Conservation (phyloP, 2,329 filamentous ascomycete species). For the Aureobasidium uvarum region DNA sequence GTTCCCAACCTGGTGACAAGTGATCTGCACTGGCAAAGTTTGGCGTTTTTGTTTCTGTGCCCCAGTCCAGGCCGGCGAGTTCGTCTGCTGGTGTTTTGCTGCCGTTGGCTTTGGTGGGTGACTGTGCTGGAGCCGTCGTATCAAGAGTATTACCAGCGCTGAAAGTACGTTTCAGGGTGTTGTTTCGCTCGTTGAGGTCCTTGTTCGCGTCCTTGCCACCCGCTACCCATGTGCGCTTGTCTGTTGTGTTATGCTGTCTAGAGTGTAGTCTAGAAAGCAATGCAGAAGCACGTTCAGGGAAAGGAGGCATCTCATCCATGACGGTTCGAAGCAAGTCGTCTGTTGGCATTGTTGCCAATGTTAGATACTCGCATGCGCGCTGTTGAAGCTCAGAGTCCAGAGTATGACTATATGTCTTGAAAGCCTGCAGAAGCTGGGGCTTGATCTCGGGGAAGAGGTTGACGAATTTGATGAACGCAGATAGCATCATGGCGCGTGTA, state of each 20-base stretch:
- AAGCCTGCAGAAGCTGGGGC: constrained; percentile 85
- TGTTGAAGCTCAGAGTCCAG: constrained; percentile 95
- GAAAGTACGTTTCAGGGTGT: constrained; percentile 82
- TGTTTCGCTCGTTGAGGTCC: constrained; percentile 75
- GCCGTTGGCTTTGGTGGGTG: constrained; percentile 39
- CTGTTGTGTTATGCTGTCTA: constrained; percentile 81
- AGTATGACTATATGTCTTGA: constrained; percentile 89
- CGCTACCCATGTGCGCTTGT: constrained; percentile 97
- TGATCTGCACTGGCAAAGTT: constrained; percentile 92
- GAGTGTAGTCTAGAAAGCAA: constrained; percentile 89
- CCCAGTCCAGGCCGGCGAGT: constrained; percentile 78
- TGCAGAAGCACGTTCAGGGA: constrained; percentile 90
- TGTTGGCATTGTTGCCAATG: constrained; percentile 77
- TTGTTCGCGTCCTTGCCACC: constrained; percentile 91
- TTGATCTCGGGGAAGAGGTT: constrained; percentile 99
- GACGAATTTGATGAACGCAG: constrained; percentile 95
- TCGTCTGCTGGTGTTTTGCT: constrained; percentile 52
- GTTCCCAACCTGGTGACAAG: constrained; percentile 90
- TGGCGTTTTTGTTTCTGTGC: constrained; percentile 62
- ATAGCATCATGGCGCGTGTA: constrained; percentile 90
- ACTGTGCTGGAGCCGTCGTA: constrained; percentile 49
- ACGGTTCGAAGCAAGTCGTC: constrained; percentile 91
- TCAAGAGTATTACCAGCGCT: constrained; percentile 46
- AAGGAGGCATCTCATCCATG: constrained; percentile 98
- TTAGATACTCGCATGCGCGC: constrained; percentile 90